Evolutionary conservation across 129 eudicot species (phyloP), one percentile per base, ranked within the genome.

Genomic region (Oenanthe sinensis): DNA sequence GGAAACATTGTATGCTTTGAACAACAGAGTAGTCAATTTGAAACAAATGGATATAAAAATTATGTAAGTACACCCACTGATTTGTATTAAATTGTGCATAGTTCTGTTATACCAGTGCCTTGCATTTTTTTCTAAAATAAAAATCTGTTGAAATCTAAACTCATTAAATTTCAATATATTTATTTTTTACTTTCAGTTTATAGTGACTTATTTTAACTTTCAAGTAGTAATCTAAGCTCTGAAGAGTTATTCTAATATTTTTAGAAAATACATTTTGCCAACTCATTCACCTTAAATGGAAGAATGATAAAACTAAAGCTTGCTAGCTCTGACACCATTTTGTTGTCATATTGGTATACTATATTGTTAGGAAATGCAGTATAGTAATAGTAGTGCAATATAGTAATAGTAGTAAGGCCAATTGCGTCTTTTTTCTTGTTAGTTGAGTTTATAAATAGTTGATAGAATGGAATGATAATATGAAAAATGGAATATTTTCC

Each of bases 1-100:
- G 91, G 89, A 84, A 78, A 81, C 39, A 9, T 76, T 19, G 74
- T 89, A 82, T 71, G 60, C 79, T 76, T 80, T 82, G 88, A 83
- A 78, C 90, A 87, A 75, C 85, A 65, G 77, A 75, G 42, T 30
- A 30, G 77, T 84, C 83, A 46, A 76, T 80, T 71, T 78, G 91
- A 85, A 43, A 65, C 77, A 74, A 79, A 78, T 82, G 87, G 85
- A 75, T 80, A 80, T 74, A 82, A 76, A 80, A 80, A 65, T 68
- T 83, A 80, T 88, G 96, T 90, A 82, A 90, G 90, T 86, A 46
- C 54, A 55, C 11, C 37, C 37, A 45, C 30, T 37, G 47, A 45
- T 43, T 42, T 28, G 39, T 71, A 24, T 30, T 6, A 58, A 12
- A 58, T 54, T 26, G 19, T 10, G 42, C 58, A 28, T 47, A 26